Evolutionary conservation across 345 rosid genomes (phyloP).

Genomic region (Linum trigynum): DNA sequence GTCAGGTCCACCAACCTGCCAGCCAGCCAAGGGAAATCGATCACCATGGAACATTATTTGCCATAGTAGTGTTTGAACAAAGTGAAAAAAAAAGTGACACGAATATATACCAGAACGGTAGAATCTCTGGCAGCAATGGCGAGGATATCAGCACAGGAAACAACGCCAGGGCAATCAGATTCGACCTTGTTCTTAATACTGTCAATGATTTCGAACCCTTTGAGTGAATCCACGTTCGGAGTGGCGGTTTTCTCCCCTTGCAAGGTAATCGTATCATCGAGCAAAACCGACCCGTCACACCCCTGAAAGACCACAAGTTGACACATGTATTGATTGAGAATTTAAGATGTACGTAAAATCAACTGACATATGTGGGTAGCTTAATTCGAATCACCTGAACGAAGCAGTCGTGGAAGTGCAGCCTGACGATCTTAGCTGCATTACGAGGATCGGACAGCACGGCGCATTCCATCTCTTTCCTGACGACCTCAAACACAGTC

Average conservation of each 20-base stretch:
- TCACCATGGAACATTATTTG: too few relatives aligned
- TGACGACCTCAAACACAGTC: slow-evolving; percentile 45
- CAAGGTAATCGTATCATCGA: slow-evolving; percentile 59
- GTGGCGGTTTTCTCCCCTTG: slow-evolving; percentile 74
- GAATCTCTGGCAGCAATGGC: slow-evolving; percentile 91
- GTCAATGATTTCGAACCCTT: slow-evolving; percentile 60
- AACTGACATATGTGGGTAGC: neutral
- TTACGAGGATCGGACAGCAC: slow-evolving; percentile 75
- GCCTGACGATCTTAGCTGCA: slow-evolving; percentile 56
- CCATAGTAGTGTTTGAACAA: too few relatives aligned
- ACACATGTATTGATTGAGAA: neutral
- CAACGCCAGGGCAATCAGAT: slow-evolving; percentile 81
- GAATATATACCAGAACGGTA: slow-evolving; percentile 49
- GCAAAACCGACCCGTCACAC: slow-evolving; percentile 78
- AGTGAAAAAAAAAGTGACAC: neutral
- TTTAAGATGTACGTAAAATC: neutral
- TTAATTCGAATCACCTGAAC: slow-evolving; percentile 44
- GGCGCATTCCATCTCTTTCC: slow-evolving; percentile 83
- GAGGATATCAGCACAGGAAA: slow-evolving; percentile 89
- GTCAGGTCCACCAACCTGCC: slow-evolving; percentile 84
- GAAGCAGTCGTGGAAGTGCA: slow-evolving; percentile 91
- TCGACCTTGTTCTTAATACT: slow-evolving; percentile 79
- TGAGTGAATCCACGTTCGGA: slow-evolving; percentile 40
- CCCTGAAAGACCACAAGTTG: slow-evolving; percentile 35
- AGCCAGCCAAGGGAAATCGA: neutral